Base-by-base conservation (phyloP, 108 stramenopile genomes). In the Hondaea fermentalgiana region DNA sequence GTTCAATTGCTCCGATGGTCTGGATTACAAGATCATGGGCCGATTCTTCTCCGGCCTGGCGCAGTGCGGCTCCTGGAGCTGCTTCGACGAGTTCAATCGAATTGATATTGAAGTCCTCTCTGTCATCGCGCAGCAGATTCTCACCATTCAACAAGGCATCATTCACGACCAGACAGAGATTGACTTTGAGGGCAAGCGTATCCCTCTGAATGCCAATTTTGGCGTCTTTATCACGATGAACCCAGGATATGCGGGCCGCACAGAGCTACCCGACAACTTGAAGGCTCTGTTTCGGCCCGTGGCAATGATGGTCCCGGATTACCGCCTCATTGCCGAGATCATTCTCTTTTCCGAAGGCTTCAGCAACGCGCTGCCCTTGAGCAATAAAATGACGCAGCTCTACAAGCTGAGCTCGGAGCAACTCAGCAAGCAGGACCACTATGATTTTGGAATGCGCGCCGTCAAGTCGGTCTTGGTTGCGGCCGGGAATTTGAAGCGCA, bases 401-500 rank as follows among this genome's bases (percentile, higher is more conserved):
- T 95, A 95, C 92, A 90, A 93, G 42, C 88, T 95, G 14, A 90
- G 92, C 44, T 93, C 93, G 12, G 94, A 95, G 93, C 94, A 95
- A 90, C 92, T 95, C 43, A 92, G 91, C 17, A 92, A 94, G 90
- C 94, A 95, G 90, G 90, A 89, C 42, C 94, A 95, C 89, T 95
- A 95, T 89, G 94, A 95, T 89, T 95, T 93, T 72, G 94, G 94
- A 23, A 95, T 95, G 94, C 72, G 94, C 58, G 94, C 94, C 19
- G 94, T 95, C 57, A 95, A 94, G 87, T 91, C 92, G 17, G 94
- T 95, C 12, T 93, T 95, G 25, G 93, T 94, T 6, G 94, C 94
- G 35, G 94, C 94, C n/a, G 94, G 94, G 5, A 91, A 94, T 59
- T 89, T 95, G 49, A 95, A 95, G 89, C 91, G 94, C 5, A 93